Conservation (phyloP, 2,329 filamentous ascomycete species). For the Zymoseptoria ardabiliae region DNA sequence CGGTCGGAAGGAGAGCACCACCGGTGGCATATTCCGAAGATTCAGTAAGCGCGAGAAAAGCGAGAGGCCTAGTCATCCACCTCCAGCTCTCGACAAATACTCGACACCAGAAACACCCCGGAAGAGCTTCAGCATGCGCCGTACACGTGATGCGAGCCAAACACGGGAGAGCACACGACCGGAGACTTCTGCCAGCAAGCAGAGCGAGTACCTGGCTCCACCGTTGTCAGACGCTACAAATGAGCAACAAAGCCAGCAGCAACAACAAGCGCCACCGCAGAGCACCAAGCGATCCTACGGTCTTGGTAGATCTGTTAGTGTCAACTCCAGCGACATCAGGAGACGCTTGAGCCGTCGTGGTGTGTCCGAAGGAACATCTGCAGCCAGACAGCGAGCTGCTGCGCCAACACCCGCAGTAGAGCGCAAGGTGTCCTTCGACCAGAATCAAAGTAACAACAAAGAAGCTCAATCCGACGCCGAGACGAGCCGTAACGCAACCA, state of each 20-base stretch:
- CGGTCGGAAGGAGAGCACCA: constrained; percentile 71
- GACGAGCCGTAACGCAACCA: constrained; percentile 36
- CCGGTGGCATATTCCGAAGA: constrained; percentile 73
- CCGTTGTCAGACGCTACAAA: constrained; percentile 51
- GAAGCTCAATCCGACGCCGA: constrained; percentile 46
- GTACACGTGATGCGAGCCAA: constrained; percentile 45
- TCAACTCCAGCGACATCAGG: constrained; percentile 78
- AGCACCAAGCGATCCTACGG: constrained; percentile 42
- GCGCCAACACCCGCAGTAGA: constrained; percentile 5
- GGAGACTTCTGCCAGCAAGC: constrained; percentile 48
- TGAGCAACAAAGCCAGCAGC: constrained; percentile 5
- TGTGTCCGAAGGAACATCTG: constrained; percentile 46
- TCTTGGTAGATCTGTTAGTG: constrained; percentile 80
- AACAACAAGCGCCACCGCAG: not conserved
- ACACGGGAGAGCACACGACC: constrained; percentile 37
- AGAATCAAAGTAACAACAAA: constrained; percentile 15
- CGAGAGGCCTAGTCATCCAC: constrained; percentile 56
- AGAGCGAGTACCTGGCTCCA: constrained; percentile 63
- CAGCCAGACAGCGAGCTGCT: constrained; percentile 19
- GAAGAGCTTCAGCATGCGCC: constrained; percentile 82
- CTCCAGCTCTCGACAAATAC: constrained; percentile 74
- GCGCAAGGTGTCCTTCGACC: constrained; percentile 33
- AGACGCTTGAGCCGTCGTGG: constrained; percentile 53
- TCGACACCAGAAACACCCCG: constrained; percentile 63
- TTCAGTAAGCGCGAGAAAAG: constrained; percentile 78